A percentile compares a stretch with the other conserved stretches of the same genome.
Conservation (phyloP, 192 early-diverging fungal genomes). For the Umbelopsis ramanniana region DNA sequence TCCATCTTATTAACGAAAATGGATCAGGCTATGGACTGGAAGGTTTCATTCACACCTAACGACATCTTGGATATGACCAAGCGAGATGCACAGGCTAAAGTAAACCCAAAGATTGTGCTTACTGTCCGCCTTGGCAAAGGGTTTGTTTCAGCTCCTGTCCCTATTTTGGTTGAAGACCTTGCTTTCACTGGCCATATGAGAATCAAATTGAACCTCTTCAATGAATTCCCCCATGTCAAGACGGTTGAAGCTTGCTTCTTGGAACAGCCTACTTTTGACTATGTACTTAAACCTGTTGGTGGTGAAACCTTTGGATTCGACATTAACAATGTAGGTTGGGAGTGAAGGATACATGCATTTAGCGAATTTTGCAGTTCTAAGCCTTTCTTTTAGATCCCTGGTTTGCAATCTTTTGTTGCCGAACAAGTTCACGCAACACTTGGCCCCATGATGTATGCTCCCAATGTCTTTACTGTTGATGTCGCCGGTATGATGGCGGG, state of each 20-base stretch:
- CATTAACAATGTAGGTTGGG: slow-evolving; percentile 71
- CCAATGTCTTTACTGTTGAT: slow-evolving; percentile 80
- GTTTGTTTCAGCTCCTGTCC: slow-evolving; percentile 80
- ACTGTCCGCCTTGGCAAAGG: slow-evolving; percentile 88
- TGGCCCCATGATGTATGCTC: slow-evolving; percentile 84
- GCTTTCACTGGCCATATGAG: slow-evolving; percentile 80
- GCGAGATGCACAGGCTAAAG: slow-evolving; percentile 67
- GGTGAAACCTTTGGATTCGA: slow-evolving; percentile 85
- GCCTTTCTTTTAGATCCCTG: slow-evolving; percentile 67
- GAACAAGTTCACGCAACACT: slow-evolving; percentile 75
- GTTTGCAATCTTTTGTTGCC: slow-evolving; percentile 75
- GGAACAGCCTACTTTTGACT: slow-evolving; percentile 86
- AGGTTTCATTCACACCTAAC: slow-evolving; percentile 82
- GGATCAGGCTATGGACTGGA: slow-evolving; percentile 86
- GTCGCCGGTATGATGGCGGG: slow-evolving; percentile 79
- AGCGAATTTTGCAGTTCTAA: not conserved
- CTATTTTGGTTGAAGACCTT: slow-evolving; percentile 85
- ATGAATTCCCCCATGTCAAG: slow-evolving; percentile 86
- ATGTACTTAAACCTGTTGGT: slow-evolving; percentile 87
- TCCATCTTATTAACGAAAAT: not conserved
- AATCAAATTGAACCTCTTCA: slow-evolving; percentile 83
- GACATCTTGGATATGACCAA: slow-evolving; percentile 75
- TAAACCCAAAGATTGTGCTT: slow-evolving; percentile 88
- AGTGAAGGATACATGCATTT: not conserved
- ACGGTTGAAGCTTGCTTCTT: slow-evolving; percentile 84